Evolutionary conservation across 2,329 filamentous ascomycete genomes (phyloP).

Genomic region (Pseudocercospora macadamiae): DNA sequence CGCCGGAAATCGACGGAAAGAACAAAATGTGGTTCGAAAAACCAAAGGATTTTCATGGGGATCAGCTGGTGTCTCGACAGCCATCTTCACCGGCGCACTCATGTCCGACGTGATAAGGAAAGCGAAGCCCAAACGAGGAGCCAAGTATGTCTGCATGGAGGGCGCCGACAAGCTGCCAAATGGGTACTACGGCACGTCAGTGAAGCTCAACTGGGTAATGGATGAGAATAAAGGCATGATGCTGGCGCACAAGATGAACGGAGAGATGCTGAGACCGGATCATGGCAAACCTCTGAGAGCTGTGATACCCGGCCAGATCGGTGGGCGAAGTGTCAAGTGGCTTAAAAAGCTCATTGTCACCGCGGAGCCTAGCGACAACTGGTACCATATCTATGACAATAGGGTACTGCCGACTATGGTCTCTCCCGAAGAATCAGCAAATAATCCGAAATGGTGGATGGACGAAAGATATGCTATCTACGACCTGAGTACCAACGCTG

Average conservation of each 20-base stretch:
- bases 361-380: constrained; percentile 79
- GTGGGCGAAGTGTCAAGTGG: constrained; percentile 92
- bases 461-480: constrained; percentile 94
- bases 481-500: constrained; percentile 85
- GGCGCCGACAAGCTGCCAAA: constrained; percentile 86
- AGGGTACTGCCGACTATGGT: constrained; percentile 85
- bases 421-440: constrained; percentile 76
- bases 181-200: constrained; percentile 82
- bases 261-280: constrained; percentile 75
- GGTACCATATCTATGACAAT: constrained; percentile 96
- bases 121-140: constrained; percentile 69
- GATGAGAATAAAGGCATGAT: constrained; percentile 82
- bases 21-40: constrained; percentile 88
- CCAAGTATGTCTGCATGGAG: constrained; percentile 87
- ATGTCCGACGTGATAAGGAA: constrained; percentile 71
- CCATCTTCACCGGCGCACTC: constrained; percentile 81
- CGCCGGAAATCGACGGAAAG: constrained; percentile 87
- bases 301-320: constrained; percentile 88
- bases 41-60: constrained; percentile 96
- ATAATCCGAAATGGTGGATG: constrained; percentile 76
- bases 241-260: constrained; percentile 90
- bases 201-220: constrained; percentile 87
- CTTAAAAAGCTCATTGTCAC: constrained; percentile 79
- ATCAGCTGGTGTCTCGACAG: constrained; percentile 81
- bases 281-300: constrained; percentile 83